Evolutionary conservation across 177 flowering plant genomes (phyloP).

Genomic region (Tripterygium wilfordii): DNA sequence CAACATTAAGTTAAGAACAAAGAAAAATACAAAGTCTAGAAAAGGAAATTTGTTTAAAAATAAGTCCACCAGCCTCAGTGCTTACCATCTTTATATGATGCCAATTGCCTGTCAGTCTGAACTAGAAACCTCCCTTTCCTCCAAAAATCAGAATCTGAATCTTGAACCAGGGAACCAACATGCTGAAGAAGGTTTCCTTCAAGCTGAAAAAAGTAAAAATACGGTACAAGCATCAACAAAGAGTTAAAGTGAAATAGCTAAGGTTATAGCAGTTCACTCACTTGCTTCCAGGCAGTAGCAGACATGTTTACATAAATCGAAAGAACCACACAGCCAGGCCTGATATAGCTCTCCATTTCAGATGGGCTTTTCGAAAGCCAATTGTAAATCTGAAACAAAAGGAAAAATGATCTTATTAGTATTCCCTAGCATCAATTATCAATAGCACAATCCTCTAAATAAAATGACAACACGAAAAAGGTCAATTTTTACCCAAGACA

Average conservation of each 20-base stretch:
- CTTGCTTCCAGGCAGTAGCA: conserved; percentile 68
- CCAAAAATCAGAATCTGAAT: conserved; percentile 63
- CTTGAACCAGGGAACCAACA: conserved; percentile 41
- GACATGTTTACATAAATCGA: conserved; percentile 73
- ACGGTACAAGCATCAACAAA: too few species aligned
- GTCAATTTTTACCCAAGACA: too few species aligned
- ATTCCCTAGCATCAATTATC: too few species aligned
- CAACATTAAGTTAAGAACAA: too few species aligned
- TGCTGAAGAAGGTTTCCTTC: conserved; percentile 52
- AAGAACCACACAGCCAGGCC: conserved; percentile 93
- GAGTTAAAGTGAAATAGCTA: too few species aligned
- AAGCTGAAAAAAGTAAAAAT: conserved; percentile 52
- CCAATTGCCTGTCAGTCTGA: conserved; percentile 52
- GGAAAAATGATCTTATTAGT: too few species aligned
- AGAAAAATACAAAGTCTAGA: too few species aligned
- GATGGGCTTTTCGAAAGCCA: conserved; percentile 92
- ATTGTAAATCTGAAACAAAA: conserved; percentile 49
- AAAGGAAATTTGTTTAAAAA: too few species aligned
- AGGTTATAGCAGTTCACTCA: conserved; percentile 33
- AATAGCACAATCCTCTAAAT: neutral
- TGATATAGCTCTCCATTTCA: conserved; percentile 92
- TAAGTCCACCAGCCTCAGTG: too few species aligned
- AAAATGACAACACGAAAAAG: neutral
- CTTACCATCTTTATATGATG: conserved; percentile 74
- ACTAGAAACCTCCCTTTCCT: conserved; percentile 72